Evolutionary conservation across 805 yeast species (phyloP), one percentile per base, ranked within the genome.

Genomic region (Hemisphaericaspora nanyangensis): DNA sequence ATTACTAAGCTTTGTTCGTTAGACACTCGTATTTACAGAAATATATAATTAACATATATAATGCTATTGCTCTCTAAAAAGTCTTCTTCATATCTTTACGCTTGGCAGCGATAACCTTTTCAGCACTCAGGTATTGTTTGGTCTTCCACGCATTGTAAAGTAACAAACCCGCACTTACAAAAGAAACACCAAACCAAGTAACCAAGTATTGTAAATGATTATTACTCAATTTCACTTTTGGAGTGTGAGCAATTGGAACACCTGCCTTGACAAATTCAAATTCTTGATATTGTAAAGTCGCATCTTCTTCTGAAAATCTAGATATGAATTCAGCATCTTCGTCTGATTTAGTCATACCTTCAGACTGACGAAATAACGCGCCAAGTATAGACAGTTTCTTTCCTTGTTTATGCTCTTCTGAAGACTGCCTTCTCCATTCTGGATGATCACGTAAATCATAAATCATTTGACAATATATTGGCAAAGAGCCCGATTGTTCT

Each of bases 121-220:
- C 73, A 3, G 72, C 74, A 42, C 64, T 52, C 42, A 50, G 49
- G 43, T 51, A 54, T 37, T 56, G 56, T 39, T 52, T 52, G 34
- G 46, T 51, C 45, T 63, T 68, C 51, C 51, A 45, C 36, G 64
- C 49, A 15, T 53, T 48, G 45, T 61, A 68, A 11, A 54, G 31
- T 41, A 93, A 70, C 61, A 88, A 75, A 25, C 83, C 77, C 0
- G 89, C 51, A 27, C 95, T 83, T 28, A 86, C 76, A 29, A 85
- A 51, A 2, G 89, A 79, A 31, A 91, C 74, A 0, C 96, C 95
- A 58, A 86, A 91, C 99, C 99, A 93, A 0, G 99, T 93, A 16
- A 88, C 79, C 54, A 93, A 65, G 58, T 93, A 93, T 59, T 91
- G 96, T 59, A 90, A 63, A 56, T 93, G 99, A 55, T 89, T 88